Base-by-base conservation (phyloP, 129 eudicot species). In the Pulicaria dysenterica region DNA sequence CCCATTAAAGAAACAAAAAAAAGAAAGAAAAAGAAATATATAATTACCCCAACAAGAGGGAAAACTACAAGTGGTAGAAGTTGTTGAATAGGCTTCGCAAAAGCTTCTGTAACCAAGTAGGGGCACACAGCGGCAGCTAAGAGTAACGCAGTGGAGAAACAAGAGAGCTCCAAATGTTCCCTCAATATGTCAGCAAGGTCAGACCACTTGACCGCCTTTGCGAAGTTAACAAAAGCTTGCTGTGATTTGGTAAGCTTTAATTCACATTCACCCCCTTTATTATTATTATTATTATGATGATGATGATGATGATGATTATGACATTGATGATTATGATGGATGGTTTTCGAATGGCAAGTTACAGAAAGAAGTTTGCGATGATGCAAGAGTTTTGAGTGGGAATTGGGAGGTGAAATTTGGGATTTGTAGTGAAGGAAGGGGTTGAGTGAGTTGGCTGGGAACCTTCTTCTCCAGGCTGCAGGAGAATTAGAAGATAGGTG, bases 31-130 rank as follows among this genome's bases (percentile, higher is more conserved):
- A n/a, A n/a, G n/a, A n/a, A n/a, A n/a, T n/a, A n/a, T n/a, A n/a
- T n/a, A 19, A 34, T 15, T 86, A 91, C 98, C 94, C 89, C 98
- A 46, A 92, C 94, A 9, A 92, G 89, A 73, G 98, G 98, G 57
- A 92, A 92, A 5, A 88, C 98, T 17, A 87, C 55, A 63, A 82
- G 63, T 55, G 82, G 80, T 58, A 85, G 59, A 50, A 78, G 55
- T 11, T 81, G 86, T 82, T 89, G 98, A 24, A 86, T 65, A 44
- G 81, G 81, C 89, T 75, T 82, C 13, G 41, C 89, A 8, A 73
- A 73, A 24, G 91, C 81, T 73, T 77, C 75, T 0, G 98, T 88
- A 44, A 92, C 82, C 71, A 89, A 42, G 79, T 79, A 85, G 41
- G 98, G 98, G 55, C 88, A 89, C 55, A 56, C 83, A 3, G 80